Base-by-base conservation (phyloP, 306 rosid species). In the Rubus idaeus region DNA sequence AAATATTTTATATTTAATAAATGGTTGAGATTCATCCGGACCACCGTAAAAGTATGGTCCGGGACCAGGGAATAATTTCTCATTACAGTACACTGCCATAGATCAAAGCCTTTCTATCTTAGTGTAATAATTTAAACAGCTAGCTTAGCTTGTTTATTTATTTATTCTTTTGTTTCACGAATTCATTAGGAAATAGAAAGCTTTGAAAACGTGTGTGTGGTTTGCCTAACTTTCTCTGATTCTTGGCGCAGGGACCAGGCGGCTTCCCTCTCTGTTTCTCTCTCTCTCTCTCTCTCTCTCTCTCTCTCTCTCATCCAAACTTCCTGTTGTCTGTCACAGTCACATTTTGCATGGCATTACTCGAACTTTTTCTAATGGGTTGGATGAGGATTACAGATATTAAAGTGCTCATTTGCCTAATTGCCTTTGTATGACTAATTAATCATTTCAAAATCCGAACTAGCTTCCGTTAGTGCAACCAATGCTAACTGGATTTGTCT, bases 321-420 rank as follows among this genome's bases (percentile, higher is more conserved):
- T n/a, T 74, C 70, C 46, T 17, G 23, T 68, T 20, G n/a, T 17
- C 64, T 70, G 66, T 41, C 70, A 65, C 63, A 51, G 81, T 14
- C 60, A 61, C 75, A 47, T 10, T 41, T 12, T 78, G 77, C 83
- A 71, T 79, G 76, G 76, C 85, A 68, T 42, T 68, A 68, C 40
- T 23, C 10, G 16, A 42, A 3, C 10, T 37, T 52, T 39, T 23
- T 20, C 21, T 4, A 16, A 8, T 16, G 12, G 4, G 7, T 30
- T 30, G 37, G 64, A 51, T 10, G 23, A 71, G 4, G 52, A 56
- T 20, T 26, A n/a, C 46, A 73, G 20, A 55, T 52, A 42, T 18
- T 50, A 40, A 66, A 40, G 64, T 17, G 68, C 30, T 30, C 75
- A 39, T 68, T 58, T 58, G 40, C 58, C 45, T 57, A 39, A 58